Evolutionary conservation across 169 alveolate species (phyloP).

Genomic region (Theileria equi): DNA sequence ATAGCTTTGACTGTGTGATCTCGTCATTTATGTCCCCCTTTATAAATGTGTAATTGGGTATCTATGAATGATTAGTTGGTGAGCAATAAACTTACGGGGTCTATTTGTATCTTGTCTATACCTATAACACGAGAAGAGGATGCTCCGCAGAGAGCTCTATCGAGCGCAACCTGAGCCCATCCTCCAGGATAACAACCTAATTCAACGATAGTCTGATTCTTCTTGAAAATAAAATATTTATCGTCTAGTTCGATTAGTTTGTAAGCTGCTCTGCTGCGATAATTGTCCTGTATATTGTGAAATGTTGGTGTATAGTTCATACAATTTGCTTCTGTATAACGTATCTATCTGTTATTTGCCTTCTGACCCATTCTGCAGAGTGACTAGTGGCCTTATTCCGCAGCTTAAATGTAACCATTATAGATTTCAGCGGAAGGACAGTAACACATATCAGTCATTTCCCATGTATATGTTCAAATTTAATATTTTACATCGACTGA

Average conservation of each 20-base stretch:
- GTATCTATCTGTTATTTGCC: constrained; percentile 75
- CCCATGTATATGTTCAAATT: too few species aligned
- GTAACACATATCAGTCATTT: too few species aligned
- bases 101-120: constrained; percentile 54
- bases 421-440: too few species aligned
- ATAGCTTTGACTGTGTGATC: constrained; percentile 56
- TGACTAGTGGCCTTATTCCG: constrained; percentile 64
- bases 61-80: constrained; percentile 50
- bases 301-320: neutral
- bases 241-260: constrained; percentile 74
- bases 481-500: too few species aligned
- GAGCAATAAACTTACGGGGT: constrained; percentile 56
- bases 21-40: constrained; percentile 75
- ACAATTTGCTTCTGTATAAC: constrained; percentile 66
- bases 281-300: constrained; percentile 57
- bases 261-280: constrained; percentile 79
- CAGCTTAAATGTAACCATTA: constrained; percentile 40
- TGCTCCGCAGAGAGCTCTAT: constrained; percentile 63
- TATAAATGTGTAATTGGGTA: constrained; percentile 68
- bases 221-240: constrained; percentile 65
- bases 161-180: constrained; percentile 77
- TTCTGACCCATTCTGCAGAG: constrained; percentile 71
- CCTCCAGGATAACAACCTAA: constrained; percentile 79
- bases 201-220: constrained; percentile 72
- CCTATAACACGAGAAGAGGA: constrained; percentile 57